Conservation (phyloP, 352 stramenopile genomes). For the Thalassiosira mediterranea region DNA sequence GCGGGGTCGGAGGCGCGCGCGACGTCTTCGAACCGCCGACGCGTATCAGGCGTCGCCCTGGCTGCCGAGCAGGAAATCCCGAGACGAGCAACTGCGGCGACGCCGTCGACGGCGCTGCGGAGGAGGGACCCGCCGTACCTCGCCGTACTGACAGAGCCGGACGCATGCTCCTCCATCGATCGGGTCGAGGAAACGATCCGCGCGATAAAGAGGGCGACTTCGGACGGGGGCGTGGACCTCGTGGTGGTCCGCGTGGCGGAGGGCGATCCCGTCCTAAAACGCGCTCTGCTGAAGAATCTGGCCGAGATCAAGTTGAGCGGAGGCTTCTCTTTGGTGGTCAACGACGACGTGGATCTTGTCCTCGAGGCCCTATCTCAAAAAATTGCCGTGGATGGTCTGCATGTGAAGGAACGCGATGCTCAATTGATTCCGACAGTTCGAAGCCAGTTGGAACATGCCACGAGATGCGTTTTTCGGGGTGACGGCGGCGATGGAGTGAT, state of each 20-base stretch:
- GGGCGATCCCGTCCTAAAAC: constrained; percentile 16
- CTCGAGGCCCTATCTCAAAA: constrained; percentile 28
- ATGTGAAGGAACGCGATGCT: constrained; percentile 74
- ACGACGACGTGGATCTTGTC: constrained; percentile 61
- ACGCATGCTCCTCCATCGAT: constrained; percentile 59
- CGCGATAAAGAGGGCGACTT: constrained; percentile 48
- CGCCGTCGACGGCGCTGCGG: neutral
- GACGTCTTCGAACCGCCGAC: too few species aligned
- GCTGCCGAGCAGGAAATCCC: too few species aligned
- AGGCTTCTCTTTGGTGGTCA: constrained; percentile 55
- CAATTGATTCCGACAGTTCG: constrained; percentile 58
- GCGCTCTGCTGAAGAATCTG: constrained; percentile 44
- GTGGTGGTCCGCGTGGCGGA: constrained; percentile 34
- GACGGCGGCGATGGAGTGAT: constrained; percentile 15
- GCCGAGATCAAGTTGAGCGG: constrained; percentile 19
- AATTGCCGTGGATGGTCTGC: constrained; percentile 59
- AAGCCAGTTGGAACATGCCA: constrained; percentile 29
- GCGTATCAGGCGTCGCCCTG: too few species aligned
- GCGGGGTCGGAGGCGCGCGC: too few species aligned
- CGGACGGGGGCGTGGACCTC: constrained; percentile 31
- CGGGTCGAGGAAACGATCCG: constrained; percentile 55
- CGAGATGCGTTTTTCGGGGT: neutral
- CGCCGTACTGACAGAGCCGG: constrained; percentile 69
- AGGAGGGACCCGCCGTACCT: constrained; percentile 54
- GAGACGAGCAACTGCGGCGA: too few species aligned